These are phyloP conservation scores for Hsuehochloa calcarea DNA, from an alignment of 176 grass and related monocot species.

Conservation along the genomic window DNA sequence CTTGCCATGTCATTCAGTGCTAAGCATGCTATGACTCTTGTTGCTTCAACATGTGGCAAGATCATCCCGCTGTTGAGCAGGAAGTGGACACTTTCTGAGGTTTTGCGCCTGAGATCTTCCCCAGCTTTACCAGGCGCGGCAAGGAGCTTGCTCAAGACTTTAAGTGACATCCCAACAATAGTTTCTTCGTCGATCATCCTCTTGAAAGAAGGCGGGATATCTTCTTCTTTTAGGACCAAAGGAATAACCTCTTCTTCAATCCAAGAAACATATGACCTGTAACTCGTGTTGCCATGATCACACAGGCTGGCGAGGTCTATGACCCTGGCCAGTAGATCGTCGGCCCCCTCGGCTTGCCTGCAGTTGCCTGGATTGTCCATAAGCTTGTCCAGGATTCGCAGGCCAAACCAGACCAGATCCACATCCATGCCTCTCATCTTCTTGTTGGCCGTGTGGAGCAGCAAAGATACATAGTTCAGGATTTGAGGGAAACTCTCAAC, in stretches of 20 bases:
- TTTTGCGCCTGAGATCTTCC: neutral
- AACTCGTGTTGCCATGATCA: neutral
- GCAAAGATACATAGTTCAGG: neutral
- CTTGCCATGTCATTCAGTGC: neutral
- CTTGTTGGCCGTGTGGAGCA: neutral
- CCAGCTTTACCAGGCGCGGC: neutral
- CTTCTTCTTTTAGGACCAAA: slow-evolving; percentile 5
- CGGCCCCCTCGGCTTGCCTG: neutral
- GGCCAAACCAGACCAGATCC: slow-evolving; percentile 24
- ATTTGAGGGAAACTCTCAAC: neutral
- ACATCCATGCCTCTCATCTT: neutral
- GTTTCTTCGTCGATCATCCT: slow-evolving; percentile 30
- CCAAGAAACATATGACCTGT: neutral
- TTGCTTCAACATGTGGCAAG: slow-evolving; percentile 12
- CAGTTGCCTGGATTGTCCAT: neutral
- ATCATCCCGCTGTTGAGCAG: neutral
- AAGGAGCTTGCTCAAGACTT: slow-evolving; percentile 24
- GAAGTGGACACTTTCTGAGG: neutral
- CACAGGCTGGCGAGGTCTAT: slow-evolving; percentile 10
- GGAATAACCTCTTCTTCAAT: slow-evolving; percentile 37
- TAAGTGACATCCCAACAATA: slow-evolving; percentile 27
- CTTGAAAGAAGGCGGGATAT: neutral
- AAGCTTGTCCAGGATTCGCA: slow-evolving; percentile 22
- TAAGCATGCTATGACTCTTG: slow-evolving; percentile 23
- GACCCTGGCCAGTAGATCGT: neutral